Conservation (phyloP, 768 basidiomycete species). For the Cytidiella melzeri region DNA sequence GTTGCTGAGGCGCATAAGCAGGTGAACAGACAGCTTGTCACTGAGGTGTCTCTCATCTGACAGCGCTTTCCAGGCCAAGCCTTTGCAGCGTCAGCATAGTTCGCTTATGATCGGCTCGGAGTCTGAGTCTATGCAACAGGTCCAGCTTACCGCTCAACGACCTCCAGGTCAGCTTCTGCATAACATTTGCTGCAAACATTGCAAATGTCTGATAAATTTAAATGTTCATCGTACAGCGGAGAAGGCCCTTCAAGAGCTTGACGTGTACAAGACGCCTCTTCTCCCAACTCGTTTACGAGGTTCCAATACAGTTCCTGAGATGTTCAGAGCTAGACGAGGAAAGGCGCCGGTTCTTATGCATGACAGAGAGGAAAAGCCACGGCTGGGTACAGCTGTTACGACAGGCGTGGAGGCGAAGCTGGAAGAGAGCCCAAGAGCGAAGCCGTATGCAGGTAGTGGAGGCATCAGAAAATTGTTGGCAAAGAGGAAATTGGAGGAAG, state of each 20-base stretch:
- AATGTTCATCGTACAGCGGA: constrained; percentile 64
- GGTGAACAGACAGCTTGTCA: constrained; percentile 28
- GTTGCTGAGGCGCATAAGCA: constrained; percentile 42
- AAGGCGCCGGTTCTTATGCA: constrained; percentile 52
- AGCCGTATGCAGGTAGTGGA: constrained; percentile 75
- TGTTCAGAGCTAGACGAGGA: constrained; percentile 51
- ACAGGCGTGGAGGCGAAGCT: constrained; percentile 22
- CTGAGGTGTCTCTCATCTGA: not conserved
- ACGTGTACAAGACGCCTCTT: constrained; percentile 75
- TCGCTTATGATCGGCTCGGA: constrained; percentile 6
- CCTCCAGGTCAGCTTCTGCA: not conserved
- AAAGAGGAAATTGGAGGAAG: constrained; percentile 51
- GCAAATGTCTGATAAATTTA: constrained; percentile 23
- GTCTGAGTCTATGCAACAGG: constrained; percentile 2
- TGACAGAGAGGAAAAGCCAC: constrained; percentile 42
- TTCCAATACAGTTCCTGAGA: constrained; percentile 44
- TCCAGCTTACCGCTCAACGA: not conserved
- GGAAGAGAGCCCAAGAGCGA: constrained; percentile 38
- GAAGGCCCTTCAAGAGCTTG: constrained; percentile 62
- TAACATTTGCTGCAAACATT: no score
- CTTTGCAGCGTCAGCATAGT: constrained; percentile 5
- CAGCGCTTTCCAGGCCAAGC: not conserved
- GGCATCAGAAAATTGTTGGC: constrained; percentile 75
- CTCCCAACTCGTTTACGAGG: constrained; percentile 54
- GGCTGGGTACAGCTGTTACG: constrained; percentile 35